Percentiles rank a stretch among this genome's conserved stretches.
Conservation (phyloP, 257 asterid genomes). For the Salvia hispanica region DNA sequence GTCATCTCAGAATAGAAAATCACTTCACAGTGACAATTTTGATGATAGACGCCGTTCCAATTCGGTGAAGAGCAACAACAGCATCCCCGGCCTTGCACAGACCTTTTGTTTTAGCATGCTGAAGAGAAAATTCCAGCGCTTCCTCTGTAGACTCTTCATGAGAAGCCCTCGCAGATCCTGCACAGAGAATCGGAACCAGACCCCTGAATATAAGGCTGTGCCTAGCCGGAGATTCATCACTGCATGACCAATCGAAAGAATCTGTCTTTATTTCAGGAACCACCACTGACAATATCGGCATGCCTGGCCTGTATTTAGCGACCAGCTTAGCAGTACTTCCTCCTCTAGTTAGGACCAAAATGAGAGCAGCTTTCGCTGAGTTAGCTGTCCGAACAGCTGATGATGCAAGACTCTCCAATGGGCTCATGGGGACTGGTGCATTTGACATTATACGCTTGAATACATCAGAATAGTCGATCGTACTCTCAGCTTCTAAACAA, state of each 20-base stretch:
- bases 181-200: slow-evolving; percentile 45
- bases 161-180: slow-evolving; percentile 51
- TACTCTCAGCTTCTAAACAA: slow-evolving; percentile 50
- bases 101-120: slow-evolving; percentile 42
- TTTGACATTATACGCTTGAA: slow-evolving; percentile 42
- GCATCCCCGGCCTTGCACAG: slow-evolving; percentile 45
- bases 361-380: slow-evolving; percentile 44
- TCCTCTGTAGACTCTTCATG: slow-evolving; percentile 52
- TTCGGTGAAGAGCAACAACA: slow-evolving; percentile 47
- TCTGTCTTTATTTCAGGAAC: slow-evolving; percentile 49
- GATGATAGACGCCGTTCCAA: slow-evolving; percentile 48
- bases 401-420: slow-evolving; percentile 52
- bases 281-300: slow-evolving; percentile 48
- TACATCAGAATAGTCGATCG: slow-evolving; percentile 43
- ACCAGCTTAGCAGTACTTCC: slow-evolving; percentile 57
- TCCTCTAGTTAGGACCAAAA: slow-evolving; percentile 49
- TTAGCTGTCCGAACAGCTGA: slow-evolving; percentile 49
- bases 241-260: slow-evolving; percentile 50
- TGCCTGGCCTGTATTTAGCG: slow-evolving; percentile 54
- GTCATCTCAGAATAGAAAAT: neutral
- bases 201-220: slow-evolving; percentile 52
- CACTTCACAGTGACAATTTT: slow-evolving; percentile 46
- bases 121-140: slow-evolving; percentile 44
- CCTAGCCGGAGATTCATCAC: slow-evolving; percentile 51
- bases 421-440: slow-evolving; percentile 56